A percentile compares a stretch with the other conserved stretches of the same genome.
Conservation (phyloP, 1,139 yeast genomes). For the Suhomyces maxii region DNA sequence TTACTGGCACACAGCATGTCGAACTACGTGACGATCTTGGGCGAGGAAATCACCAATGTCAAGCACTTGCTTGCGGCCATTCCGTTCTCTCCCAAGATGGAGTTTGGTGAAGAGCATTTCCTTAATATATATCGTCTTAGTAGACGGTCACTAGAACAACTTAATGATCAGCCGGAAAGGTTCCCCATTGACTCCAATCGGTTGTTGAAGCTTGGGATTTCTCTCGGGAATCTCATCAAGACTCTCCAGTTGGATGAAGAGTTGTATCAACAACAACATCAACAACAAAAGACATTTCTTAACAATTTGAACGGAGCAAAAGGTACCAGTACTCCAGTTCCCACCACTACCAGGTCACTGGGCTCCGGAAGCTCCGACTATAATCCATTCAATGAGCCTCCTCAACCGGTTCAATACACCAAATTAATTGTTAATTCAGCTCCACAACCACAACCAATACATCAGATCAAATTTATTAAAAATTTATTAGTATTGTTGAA, state of each 20-base stretch:
- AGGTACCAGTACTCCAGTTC: conserved; percentile 3
- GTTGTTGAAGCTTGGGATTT: conserved; percentile 43
- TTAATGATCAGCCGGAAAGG: conserved; percentile 21
- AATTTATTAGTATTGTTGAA: conserved; percentile 38
- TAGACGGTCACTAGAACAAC: conserved; percentile 24
- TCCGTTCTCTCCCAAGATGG: conserved; percentile 29
- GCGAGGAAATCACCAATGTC: conserved; percentile 31
- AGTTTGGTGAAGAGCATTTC: conserved; percentile 19
- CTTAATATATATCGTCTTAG: conserved; percentile 36
- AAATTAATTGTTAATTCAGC: conserved; percentile 12
- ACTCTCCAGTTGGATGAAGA: conserved; percentile 41
- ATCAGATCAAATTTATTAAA: conserved; percentile 38
- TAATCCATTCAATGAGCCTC: conserved; percentile 6
- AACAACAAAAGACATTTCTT: conserved; percentile 20
- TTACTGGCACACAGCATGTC: conserved; percentile 8
- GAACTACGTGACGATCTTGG: conserved; percentile 14
- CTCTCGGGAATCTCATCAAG: conserved; percentile 44
- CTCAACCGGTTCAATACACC: conserved; percentile 5
- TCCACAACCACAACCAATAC: conserved; percentile 21
- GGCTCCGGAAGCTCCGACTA: conserved; percentile 3
- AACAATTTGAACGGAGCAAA: conserved; percentile 15
- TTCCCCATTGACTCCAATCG: conserved; percentile 42
- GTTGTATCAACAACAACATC: conserved; percentile 25
- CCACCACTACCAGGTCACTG: background rate
- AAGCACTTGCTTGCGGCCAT: conserved; percentile 33